Base-by-base conservation (phyloP, 2,329 filamentous ascomycete genomes). In the Colletotrichum incanum region DNA sequence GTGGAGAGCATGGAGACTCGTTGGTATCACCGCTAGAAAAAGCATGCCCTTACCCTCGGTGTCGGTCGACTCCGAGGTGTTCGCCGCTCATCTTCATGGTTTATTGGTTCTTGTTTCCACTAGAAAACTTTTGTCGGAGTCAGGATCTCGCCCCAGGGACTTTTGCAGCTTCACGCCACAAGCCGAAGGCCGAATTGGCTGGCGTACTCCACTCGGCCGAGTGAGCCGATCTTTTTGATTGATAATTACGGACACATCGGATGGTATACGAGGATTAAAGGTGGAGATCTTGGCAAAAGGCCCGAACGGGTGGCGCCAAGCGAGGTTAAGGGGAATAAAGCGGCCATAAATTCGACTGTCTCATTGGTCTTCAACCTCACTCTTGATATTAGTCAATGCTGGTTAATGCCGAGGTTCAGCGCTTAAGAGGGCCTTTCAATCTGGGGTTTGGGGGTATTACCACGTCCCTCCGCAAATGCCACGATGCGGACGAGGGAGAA, bases 281-380 rank as follows among this genome's bases (percentile, higher is more conserved):
- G 69, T 60, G 69, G 69, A 16, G 18, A 37, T 41, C 65, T 64
- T 65, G 69, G 69, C 69, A 69, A 72, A 72, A 69, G 69, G 69
- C 31, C 69, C 69, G 69, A 72, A 69, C 65, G 54, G 65, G 69
- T 72, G 69, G 65, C 69, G 65, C 65, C 69, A 60, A 64, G 65
- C 69, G 60, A 60, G 69, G 59, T 69, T 45, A 60, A 64, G 45
- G 69, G 65, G 45, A 69, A 72, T 72, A 72, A 69, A 47, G 54
- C 69, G 65, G 69, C 23, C 39, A 23, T 69, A n/a, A 68, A 23
- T 58, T 2, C 6, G 12, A 23, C 18, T 1, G 12, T 45, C 23
- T 31, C 16, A 66, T 71, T 71, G 68, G 63, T 23, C 28, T 28
- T 34, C 9, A 23, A 28, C 37, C 16, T 6, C n/a, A 34, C 20